Percentiles rank a stretch among this genome's conserved stretches.
These are phyloP conservation scores for Chytriomyces sp. DNA, from an alignment of 192 early-diverging fungal genomes.

Conservation along the genomic window DNA sequence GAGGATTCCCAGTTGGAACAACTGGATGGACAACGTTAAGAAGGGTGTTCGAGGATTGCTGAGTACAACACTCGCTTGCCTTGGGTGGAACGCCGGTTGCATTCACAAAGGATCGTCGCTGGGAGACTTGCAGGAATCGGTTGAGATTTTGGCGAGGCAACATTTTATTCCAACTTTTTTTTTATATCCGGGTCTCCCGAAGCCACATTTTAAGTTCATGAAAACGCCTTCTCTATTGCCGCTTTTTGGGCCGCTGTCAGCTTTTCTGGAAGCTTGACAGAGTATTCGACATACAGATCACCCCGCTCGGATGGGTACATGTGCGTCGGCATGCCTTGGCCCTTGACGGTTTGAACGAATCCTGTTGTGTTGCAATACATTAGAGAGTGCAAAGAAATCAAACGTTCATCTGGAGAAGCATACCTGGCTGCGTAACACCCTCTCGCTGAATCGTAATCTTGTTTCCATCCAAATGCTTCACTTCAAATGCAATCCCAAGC, in stretches of 20 bases:
- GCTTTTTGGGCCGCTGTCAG: constrained; percentile 51
- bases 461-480: constrained; percentile 80
- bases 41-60: no score
- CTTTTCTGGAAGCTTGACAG: constrained; percentile 75
- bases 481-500: constrained; percentile 75
- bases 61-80: no score
- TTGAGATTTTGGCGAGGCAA: no score
- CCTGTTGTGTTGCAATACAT: constrained; percentile 51
- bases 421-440: constrained; percentile 59
- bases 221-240: constrained; percentile 25
- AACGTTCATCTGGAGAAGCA: constrained; percentile 18
- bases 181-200: background rate
- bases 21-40: background rate
- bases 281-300: constrained; percentile 88
- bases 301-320: constrained; percentile 65
- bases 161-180: no score
- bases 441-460: constrained; percentile 52
- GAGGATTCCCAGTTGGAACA: constrained; percentile 75
- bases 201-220: background rate
- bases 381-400: constrained; percentile 22
- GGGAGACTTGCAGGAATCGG: no score
- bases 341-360: constrained; percentile 77
- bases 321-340: constrained; percentile 88
- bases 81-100: no score
- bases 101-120: no score